phyloP scores from a whole-genome alignment of 805 yeast species.

The Kazachstania kunashirensis region DNA sequence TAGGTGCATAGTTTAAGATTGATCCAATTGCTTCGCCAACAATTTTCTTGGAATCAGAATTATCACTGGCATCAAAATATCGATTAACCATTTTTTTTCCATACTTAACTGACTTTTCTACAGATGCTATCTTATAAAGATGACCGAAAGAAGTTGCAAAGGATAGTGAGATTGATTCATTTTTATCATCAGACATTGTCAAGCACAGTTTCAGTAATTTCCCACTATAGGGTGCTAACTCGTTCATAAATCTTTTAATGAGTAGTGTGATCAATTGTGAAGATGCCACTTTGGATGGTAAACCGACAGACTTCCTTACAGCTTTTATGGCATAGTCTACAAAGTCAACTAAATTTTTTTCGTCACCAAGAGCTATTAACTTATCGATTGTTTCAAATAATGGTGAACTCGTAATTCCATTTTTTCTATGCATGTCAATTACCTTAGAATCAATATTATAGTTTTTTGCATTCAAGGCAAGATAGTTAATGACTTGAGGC shows the following conservation, averaged over 20 bases:
- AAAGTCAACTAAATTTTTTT: constrained; percentile 33
- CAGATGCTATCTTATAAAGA: constrained; percentile 51
- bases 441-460: constrained; percentile 62
- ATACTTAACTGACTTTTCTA: constrained; percentile 44
- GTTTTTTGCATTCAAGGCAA: constrained; percentile 81
- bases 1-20: constrained; percentile 58
- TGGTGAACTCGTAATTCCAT: constrained; percentile 71
- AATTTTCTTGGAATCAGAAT: constrained; percentile 34
- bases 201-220: constrained; percentile 48
- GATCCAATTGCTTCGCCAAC: constrained; percentile 57
- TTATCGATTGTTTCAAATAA: constrained; percentile 79
- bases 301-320: constrained; percentile 65
- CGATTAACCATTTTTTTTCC: constrained; percentile 39
- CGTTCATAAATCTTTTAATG: constrained; percentile 44
- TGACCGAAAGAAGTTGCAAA: constrained; percentile 79
- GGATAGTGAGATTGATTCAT: constrained; percentile 61
- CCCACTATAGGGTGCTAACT: constrained; percentile 46
- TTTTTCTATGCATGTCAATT: constrained; percentile 68
- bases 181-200: constrained; percentile 56
- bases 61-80: constrained; percentile 48
- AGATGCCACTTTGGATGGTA: constrained; percentile 86
- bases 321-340: constrained; percentile 44
- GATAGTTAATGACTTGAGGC: constrained; percentile 80
- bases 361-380: constrained; percentile 49
- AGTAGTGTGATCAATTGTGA: constrained; percentile 61